Evolutionary conservation across 1,284 basidiomycete genomes (phyloP).

Genomic region (Entoloma clypeatum): DNA sequence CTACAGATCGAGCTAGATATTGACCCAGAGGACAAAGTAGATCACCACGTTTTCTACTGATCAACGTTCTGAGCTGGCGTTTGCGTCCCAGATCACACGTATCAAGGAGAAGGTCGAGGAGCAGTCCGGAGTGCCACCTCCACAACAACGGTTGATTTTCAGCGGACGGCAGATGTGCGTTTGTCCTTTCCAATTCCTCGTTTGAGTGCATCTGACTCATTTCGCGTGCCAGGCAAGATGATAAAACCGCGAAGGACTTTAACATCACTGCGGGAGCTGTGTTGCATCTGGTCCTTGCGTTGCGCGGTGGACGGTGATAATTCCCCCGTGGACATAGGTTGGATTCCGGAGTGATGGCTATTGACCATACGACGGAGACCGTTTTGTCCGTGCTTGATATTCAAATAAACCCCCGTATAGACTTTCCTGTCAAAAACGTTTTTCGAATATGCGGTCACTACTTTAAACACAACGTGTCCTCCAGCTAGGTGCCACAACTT

Average conservation of each 20-base stretch:
- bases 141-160: conserved; percentile 95
- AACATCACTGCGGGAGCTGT: conserved; percentile 82
- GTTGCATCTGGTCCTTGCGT: conserved; percentile 89
- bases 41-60: conserved; percentile 18
- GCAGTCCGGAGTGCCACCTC: conserved; percentile 97
- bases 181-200: conserved; percentile 2
- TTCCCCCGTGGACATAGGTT: neutral
- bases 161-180: conserved; percentile 93
- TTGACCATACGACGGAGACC: conserved; percentile 2
- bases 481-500: too few species aligned
- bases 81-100: conserved; percentile 72
- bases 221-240: conserved; percentile 59
- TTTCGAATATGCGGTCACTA: too few species aligned
- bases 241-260: conserved; percentile 83
- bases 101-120: conserved; percentile 99
- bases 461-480: too few species aligned
- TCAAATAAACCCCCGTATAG: too few species aligned
- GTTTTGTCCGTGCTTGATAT: too few species aligned
- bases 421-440: too few species aligned
- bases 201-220: conserved; percentile 1
- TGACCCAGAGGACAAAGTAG: conserved; percentile 85
- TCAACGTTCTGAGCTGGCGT: conserved; percentile 1
- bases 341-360: neutral
- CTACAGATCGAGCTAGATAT: conserved; percentile 93
- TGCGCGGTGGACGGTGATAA: conserved; percentile 70